Evolutionary conservation across 164 flowering plant genomes (phyloP).

Genomic region (Paratinospora sagittata): DNA sequence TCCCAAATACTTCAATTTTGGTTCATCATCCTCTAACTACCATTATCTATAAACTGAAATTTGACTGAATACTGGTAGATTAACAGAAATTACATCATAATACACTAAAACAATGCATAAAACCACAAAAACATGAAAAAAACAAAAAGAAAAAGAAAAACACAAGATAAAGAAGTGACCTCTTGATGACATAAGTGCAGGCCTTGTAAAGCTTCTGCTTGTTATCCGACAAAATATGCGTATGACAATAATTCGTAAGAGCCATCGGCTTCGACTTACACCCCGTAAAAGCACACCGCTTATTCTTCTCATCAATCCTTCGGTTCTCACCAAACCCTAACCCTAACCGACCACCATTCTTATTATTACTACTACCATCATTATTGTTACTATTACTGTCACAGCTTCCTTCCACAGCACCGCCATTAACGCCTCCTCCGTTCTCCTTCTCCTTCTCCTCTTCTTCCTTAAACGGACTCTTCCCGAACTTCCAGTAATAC

Average conservation of each 20-base stretch:
- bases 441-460: conserved; percentile 23
- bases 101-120: neutral
- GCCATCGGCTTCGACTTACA: conserved; percentile 87
- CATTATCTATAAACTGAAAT: too few species aligned
- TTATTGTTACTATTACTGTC: conserved; percentile 12
- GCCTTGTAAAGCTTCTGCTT: conserved; percentile 75
- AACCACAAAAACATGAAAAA: neutral
- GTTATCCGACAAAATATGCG: conserved; percentile 60
- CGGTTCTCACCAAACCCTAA: conserved; percentile 14
- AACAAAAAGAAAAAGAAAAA: neutral
- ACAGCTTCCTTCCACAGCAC: conserved; percentile 13
- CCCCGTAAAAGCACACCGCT: conserved; percentile 39
- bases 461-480: conserved; percentile 51
- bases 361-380: neutral
- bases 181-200: conserved; percentile 54
- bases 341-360: conserved; percentile 1
- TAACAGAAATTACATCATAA: neutral
- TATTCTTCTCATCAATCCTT: conserved; percentile 10
- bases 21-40: too few species aligned
- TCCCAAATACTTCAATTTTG: too few species aligned
- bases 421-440: neutral
- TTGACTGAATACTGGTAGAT: too few species aligned
- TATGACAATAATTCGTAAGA: conserved; percentile 60
- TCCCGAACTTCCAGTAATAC: conserved; percentile 63
- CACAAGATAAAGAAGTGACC: conserved; percentile 24